phyloP scores from a whole-genome alignment of 768 basidiomycete species.

The Rhizopogon rudus region DNA sequence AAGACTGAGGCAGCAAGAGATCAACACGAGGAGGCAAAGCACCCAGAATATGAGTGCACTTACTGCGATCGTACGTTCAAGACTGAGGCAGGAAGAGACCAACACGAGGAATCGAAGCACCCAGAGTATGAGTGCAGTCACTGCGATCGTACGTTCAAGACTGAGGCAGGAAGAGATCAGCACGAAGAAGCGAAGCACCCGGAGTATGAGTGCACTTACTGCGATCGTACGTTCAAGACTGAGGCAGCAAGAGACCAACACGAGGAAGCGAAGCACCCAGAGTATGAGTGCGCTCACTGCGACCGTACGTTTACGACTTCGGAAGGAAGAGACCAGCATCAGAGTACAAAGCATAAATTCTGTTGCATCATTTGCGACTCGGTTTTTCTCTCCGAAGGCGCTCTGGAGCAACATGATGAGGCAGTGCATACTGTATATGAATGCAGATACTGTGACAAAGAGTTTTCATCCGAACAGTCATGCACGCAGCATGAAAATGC shows the following conservation, averaged over 20 bases:
- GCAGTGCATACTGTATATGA: conserved; percentile 5
- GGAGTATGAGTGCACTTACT: conserved; percentile 8
- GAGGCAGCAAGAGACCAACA: conserved; percentile 7
- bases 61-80: too few relatives aligned
- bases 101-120: conserved; percentile 7
- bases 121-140: conserved; percentile 3
- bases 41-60: background rate
- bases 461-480: background rate
- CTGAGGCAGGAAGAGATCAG: conserved; percentile 2
- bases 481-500: background rate
- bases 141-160: conserved; percentile 7
- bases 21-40: background rate
- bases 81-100: background rate
- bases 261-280: background rate
- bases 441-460: conserved; percentile 3
- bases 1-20: conserved; percentile 3
- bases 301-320: conserved; percentile 2
- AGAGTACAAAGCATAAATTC: conserved; percentile 6
- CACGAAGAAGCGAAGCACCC: conserved; percentile 8
- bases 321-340: conserved; percentile 7
- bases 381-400: conserved; percentile 3
- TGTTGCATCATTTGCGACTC: conserved; percentile 1
- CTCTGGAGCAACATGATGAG: conserved; percentile 6
- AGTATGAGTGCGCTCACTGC: conserved; percentile 11
- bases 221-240: conserved; percentile 6